Evolutionary conservation across 345 rosid species (phyloP), one percentile per base, ranked within the genome.

Genomic region (Ailanthus altissimus): DNA sequence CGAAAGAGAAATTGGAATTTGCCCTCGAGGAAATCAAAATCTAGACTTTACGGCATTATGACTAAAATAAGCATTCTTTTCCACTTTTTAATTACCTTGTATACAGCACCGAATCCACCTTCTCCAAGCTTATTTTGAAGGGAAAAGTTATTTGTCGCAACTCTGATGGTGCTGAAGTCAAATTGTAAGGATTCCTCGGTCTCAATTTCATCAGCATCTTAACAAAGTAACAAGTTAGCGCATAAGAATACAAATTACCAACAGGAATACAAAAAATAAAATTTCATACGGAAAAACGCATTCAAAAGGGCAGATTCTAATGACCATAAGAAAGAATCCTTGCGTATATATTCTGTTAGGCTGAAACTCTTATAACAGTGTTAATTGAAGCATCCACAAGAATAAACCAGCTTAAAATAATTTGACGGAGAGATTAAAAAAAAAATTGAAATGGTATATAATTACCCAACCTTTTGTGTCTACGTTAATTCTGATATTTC

Each of bases 61-160:
- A 32, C 38, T 32, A 32, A 32, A 32, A 3, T 32, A 32, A 32
- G 38, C 38, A 32, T 32, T 32, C 38, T 32, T 1, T 32, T 32
- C 3, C 38, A 32, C 38, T 53, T 53, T 20, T 16, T 20, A 59
- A 54, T 62, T 70, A 73, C 90, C 84, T 85, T 81, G 76, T 84
- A 88, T 81, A 90, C 93, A 20, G 50, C 81, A 57, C 93, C 91
- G 78, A 88, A 86, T 43, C 93, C 91, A 67, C 93, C 91, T 73
- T 84, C 80, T n/a, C 91, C 89, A 13, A 90, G 82, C 78, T 88
- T 86, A 10, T 83, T 84, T 13, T 78, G 84, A 0, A 51, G 23
- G 4, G 88, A 85, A 74, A 90, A 88, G 53, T 86, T 68, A n/a
- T 84, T 26, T 18, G 91, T 88, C 28, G 93, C 90, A 13, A 46